Percentiles rank a stretch among this genome's conserved stretches.
Conservation (phyloP, 192 early-diverging fungal species). For the Coemansia guatemalensis region DNA sequence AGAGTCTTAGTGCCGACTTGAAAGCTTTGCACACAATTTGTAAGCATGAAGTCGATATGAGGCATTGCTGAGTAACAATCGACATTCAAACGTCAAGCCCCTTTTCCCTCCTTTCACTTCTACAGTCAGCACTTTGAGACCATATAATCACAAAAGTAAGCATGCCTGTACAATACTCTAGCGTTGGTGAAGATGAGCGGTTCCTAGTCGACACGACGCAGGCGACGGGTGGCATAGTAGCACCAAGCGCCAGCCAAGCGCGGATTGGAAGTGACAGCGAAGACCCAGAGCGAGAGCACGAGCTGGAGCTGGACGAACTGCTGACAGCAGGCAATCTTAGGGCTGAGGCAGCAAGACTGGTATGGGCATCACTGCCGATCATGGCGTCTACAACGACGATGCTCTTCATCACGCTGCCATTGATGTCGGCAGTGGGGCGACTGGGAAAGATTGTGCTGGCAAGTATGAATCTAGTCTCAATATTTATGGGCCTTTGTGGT, state of each 20-base stretch:
- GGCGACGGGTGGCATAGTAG: background rate
- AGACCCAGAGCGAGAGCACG: background rate
- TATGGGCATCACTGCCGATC: constrained; percentile 34
- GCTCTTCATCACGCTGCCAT: constrained; percentile 36
- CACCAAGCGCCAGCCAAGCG: background rate
- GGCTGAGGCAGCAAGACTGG: constrained; percentile 16
- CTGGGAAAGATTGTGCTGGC: constrained; percentile 64
- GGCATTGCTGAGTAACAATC: background rate
- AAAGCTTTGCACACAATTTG: no score
- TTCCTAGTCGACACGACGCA: background rate
- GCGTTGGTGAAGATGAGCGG: background rate
- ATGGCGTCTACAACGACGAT: constrained; percentile 38
- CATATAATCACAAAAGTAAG: background rate
- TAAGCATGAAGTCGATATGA: background rate
- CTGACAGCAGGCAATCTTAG: constrained; percentile 11
- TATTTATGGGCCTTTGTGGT: constrained; percentile 69
- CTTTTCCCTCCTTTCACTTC: background rate
- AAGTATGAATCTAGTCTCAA: constrained; percentile 67
- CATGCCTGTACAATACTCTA: background rate
- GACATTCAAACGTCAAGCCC: background rate
- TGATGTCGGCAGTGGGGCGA: constrained; percentile 58
- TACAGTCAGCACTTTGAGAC: background rate
- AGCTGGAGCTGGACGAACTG: constrained; percentile 9
- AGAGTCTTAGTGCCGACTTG: no score
- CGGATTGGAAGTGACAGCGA: background rate